Evolutionary conservation across 495 filamentous ascomycete genomes (phyloP), one percentile per base, ranked within the genome.

Genomic region (Chlorociboria aeruginascens): DNA sequence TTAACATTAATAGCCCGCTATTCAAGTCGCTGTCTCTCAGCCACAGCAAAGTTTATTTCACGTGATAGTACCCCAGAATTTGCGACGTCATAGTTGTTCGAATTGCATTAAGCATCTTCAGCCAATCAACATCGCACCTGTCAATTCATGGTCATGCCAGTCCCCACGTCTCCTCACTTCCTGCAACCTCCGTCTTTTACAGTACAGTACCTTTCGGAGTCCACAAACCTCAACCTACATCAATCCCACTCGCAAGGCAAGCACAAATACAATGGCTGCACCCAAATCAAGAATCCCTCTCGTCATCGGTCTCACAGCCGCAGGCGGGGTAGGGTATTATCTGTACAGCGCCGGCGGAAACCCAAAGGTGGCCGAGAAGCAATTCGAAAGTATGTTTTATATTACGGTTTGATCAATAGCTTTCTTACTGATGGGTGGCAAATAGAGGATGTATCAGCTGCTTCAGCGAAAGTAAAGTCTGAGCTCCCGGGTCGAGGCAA

Each of bases 311-410:
- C 58, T 79, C 41, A 73, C 70, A 11, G 82, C 74, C 37, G 83
- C 73, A 13, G 82, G 78, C 47, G 78, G 77, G 34, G 71, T 77
- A 37, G 90, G 82, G 12, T 96, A 96, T 74, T 98, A 97, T 71
- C 72, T 97, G 45, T 97, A 95, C 67, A 72, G 68, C 17, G 85
- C 90, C 0, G 89, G 89, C 43, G 92, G 92, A 32, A 72, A 82
- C 61, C 76, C 85, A n/a, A 80, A 83, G 49, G 76, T 74, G 28
- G 90, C 90, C 9, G 75, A 83, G 72, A 85, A 89, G 69, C 66
- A 89, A 50, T 71, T 84, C 53, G 86, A 94, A 69, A 72, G 92
- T 95, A 65, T 43, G 72, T 66, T 40, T 25, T n/a, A 38, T 14
- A 8, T 10, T 6, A 25, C 10, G 7, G 11, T 25, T 20, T 40